Evolutionary conservation across 2,329 filamentous ascomycete genomes (phyloP), one percentile per base, ranked within the genome.

Genomic region (Diaporthe longicolla): DNA sequence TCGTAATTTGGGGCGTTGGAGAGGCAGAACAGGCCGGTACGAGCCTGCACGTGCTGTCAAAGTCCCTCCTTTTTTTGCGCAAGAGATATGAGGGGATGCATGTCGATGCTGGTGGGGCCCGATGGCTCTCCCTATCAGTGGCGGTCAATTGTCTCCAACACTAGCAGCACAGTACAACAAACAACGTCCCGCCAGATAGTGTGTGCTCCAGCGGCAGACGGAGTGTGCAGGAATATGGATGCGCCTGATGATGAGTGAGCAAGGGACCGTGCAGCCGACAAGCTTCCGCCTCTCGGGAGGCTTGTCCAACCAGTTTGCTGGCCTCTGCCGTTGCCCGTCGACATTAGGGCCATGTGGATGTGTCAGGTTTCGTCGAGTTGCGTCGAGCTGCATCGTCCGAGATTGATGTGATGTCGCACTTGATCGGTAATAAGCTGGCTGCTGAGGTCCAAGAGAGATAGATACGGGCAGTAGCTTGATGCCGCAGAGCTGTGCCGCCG

Each of bases 221-320:
- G 37, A 13, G 11, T 13, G 26, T 10, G 4, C 59, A 63, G n/a
- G n/a, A 63, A 13, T 21, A 32, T 32, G 17, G 37, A 45, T 45
- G 59, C 40, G 59, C 57, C 57, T 32, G 29, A 32, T 45, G 43
- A 32, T 32, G 40, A 65, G 43, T 32, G 43, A 66, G 61, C 24
- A 32, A 24, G 45, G 11, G 63, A 66, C 63, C 21, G 63, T 66
- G 63, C 63, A 66, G 29, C 29, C 63, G 63, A 52, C 29, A 66
- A 66, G 63, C 63, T 66, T 40, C 63, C 63, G 63, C 63, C 63
- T 19, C 63, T 66, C 63, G 63, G 63, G 45, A 52, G 21, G 21
- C 3, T 9, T 52, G 63, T 52, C 63, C 63, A 66, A 66, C 63
- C 63, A 66, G 63, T 66, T 52, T 40, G 63, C 1, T n/a, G 45